Conservation (phyloP, 257 asterid species). For the Solanum ossicruentum region DNA sequence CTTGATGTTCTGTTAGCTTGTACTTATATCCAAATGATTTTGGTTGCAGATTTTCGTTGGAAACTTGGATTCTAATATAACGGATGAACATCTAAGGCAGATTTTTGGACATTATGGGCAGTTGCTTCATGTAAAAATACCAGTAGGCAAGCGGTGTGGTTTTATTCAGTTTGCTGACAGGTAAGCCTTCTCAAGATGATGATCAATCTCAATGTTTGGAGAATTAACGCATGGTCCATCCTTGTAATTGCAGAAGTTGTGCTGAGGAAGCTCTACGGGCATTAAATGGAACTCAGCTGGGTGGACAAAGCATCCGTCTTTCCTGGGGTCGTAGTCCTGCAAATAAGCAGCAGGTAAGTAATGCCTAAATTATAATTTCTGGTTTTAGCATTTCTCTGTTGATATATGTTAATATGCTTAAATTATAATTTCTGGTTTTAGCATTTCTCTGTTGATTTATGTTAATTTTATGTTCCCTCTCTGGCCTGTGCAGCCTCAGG, state of each 20-base stretch:
- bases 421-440: background rate
- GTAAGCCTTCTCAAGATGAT: background rate
- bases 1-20: background rate
- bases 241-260: background rate
- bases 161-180: conserved; percentile 25
- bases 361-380: background rate
- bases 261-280: conserved; percentile 18
- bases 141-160: conserved; percentile 25
- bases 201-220: background rate
- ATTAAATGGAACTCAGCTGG: conserved; percentile 17
- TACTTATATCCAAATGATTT: background rate
- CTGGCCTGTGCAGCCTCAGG: conserved; percentile 4
- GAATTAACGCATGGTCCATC: background rate
- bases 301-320: conserved; percentile 18
- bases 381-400: background rate
- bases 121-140: conserved; percentile 25
- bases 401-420: background rate
- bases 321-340: conserved; percentile 32
- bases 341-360: conserved; percentile 15
- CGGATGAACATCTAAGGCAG: conserved; percentile 22
- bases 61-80: conserved; percentile 6
- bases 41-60: conserved; percentile 12
- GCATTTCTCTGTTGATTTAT: background rate
- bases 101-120: conserved; percentile 18
- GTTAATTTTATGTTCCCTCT: background rate